These are phyloP conservation scores for Phlebopus sp. DNA, from an alignment of 1,284 basidiomycete genomes.

Conservation along the genomic window DNA sequence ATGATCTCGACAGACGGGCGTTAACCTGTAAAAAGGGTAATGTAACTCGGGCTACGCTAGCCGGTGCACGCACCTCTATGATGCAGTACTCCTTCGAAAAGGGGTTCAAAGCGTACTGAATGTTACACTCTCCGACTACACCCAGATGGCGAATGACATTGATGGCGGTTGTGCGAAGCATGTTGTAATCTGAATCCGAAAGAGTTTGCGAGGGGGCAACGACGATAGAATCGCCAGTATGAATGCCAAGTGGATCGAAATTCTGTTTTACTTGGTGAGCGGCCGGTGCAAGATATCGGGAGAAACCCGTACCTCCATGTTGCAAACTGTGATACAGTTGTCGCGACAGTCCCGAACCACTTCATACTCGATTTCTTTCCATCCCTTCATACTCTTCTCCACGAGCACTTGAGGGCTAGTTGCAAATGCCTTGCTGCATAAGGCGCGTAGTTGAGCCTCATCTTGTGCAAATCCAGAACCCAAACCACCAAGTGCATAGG, in stretches of 20 bases:
- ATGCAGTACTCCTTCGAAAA: slow-evolving; percentile 96
- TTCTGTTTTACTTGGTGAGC: slow-evolving; percentile 54
- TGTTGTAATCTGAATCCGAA: slow-evolving; percentile 97
- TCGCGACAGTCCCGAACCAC: slow-evolving; percentile 98
- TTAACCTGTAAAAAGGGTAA: slow-evolving; percentile 67
- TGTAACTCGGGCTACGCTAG: not conserved
- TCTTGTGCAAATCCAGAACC: slow-evolving; percentile 95
- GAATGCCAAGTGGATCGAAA: slow-evolving; percentile 97
- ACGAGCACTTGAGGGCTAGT: slow-evolving; percentile 96
- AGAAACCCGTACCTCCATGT: slow-evolving; percentile 85
- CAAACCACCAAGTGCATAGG: slow-evolving; percentile 93
- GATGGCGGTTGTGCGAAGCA: slow-evolving; percentile 97
- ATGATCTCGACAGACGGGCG: slow-evolving; percentile 97
- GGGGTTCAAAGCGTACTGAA: slow-evolving; percentile 98
- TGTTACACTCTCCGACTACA: slow-evolving; percentile 98
- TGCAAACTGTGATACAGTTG: slow-evolving; percentile 99
- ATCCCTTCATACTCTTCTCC: slow-evolving; percentile 99
- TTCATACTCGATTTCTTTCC: slow-evolving; percentile 99
- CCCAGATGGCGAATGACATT: slow-evolving; percentile 98
- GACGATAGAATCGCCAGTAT: slow-evolving; percentile 99
- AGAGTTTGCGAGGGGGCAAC: slow-evolving; percentile 97
- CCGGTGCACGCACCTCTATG: slow-evolving; percentile 68
- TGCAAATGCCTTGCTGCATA: slow-evolving; percentile 94
- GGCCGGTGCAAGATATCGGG: not conserved
- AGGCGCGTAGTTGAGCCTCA: slow-evolving; percentile 80